A percentile compares a stretch with the other conserved stretches of the same genome.
phyloP scores from a whole-genome alignment of 805 yeast genomes.

The Lachancea lanzarotensis region DNA sequence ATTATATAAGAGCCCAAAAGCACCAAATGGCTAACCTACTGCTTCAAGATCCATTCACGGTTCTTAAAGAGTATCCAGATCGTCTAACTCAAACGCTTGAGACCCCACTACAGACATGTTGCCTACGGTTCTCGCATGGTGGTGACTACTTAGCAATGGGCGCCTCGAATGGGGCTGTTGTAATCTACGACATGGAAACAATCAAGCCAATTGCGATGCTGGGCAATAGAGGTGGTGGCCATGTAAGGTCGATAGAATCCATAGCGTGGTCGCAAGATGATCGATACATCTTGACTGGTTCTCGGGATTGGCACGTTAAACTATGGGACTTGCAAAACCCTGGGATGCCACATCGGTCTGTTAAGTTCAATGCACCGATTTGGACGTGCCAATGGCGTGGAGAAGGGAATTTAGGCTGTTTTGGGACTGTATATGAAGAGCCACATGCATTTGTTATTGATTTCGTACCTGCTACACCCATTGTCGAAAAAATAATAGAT shows the following conservation, averaged over 20 bases:
- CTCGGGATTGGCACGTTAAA: constrained; percentile 77
- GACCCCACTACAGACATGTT: constrained; percentile 59
- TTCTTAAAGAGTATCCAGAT: constrained; percentile 89
- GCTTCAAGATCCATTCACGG: constrained; percentile 82
- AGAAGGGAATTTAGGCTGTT: constrained; percentile 40
- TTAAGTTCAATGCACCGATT: constrained; percentile 60
- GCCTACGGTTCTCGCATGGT: constrained; percentile 57
- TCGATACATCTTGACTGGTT: constrained; percentile 56
- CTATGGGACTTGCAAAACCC: constrained; percentile 64
- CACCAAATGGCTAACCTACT: constrained; percentile 47
- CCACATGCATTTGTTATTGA: constrained; percentile 36
- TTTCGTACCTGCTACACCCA: constrained; percentile 10
- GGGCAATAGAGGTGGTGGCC: constrained; percentile 54
- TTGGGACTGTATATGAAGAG: constrained; percentile 62
- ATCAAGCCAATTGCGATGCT: constrained; percentile 27
- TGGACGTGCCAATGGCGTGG: constrained; percentile 43
- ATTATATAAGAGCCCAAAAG: neutral
- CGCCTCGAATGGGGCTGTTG: constrained; percentile 61
- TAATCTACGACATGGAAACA: constrained; percentile 70
- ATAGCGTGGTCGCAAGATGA: constrained; percentile 72
- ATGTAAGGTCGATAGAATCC: constrained; percentile 66
- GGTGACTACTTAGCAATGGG: constrained; percentile 90
- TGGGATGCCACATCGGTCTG: constrained; percentile 36
- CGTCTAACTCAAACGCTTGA: constrained; percentile 60
- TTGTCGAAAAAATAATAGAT: neutral